A percentile compares a stretch with the other conserved stretches of the same genome.
Evolutionary conservation across 331 rosid species (phyloP).

Genomic region (Prunus yedoensis): DNA sequence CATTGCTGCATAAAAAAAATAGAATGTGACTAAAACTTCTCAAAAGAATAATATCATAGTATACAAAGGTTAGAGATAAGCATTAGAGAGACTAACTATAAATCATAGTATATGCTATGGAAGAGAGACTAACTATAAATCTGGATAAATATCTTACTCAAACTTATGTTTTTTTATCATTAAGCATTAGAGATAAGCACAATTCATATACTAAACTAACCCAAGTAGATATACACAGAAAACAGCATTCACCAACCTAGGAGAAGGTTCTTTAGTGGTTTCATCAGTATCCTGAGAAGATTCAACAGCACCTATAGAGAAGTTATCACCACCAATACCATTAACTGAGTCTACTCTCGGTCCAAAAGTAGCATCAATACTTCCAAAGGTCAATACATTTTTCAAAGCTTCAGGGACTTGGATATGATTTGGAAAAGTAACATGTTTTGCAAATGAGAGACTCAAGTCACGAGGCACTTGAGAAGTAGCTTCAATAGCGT

Average conservation of each 20-base stretch:
- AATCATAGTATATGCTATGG: no score
- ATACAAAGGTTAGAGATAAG: no score
- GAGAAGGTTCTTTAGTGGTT: slow-evolving; percentile 36
- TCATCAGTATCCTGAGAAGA: slow-evolving; percentile 40
- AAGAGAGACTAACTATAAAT: not conserved
- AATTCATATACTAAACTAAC: not conserved
- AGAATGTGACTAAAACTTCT: not conserved
- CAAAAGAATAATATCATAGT: not conserved
- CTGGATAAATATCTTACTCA: not conserved
- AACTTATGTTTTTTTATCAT: not conserved
- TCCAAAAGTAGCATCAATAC: slow-evolving; percentile 46
- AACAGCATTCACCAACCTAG: slow-evolving; percentile 51
- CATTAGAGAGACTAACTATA: no score
- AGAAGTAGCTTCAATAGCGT: slow-evolving; percentile 35
- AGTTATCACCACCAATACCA: slow-evolving; percentile 28
- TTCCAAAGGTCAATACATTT: slow-evolving; percentile 79
- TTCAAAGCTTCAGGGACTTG: slow-evolving; percentile 69
- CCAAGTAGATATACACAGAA: not conserved
- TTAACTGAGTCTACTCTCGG: slow-evolving; percentile 33
- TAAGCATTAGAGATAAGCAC: not conserved
- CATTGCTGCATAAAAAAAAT: slow-evolving; percentile 45
- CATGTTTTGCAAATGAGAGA: slow-evolving; percentile 41
- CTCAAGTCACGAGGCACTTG: slow-evolving; percentile 38
- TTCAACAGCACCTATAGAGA: slow-evolving; percentile 29
- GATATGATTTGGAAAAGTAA: slow-evolving; percentile 78